Evolutionary conservation across 805 yeast genomes (phyloP).

Genomic region (Wickerhamiella alocasiicola): DNA sequence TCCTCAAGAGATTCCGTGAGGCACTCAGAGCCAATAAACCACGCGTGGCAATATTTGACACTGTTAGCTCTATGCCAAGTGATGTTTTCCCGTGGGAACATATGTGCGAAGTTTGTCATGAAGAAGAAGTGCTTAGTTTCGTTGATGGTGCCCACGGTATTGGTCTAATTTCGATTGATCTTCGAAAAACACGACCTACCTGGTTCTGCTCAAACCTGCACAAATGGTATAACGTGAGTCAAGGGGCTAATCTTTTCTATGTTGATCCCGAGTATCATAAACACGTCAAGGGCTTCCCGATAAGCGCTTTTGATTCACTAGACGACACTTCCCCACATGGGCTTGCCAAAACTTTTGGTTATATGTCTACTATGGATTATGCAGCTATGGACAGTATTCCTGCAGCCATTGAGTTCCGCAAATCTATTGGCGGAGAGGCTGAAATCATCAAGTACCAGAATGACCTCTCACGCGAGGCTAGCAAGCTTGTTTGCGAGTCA

Average conservation of each 20-base stretch:
- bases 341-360: conserved; percentile 35
- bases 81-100: conserved; percentile 43
- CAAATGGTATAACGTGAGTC: conserved; percentile 54
- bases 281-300: conserved; percentile 43
- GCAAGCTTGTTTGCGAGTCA: conserved; percentile 28
- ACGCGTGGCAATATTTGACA: conserved; percentile 39
- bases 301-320: conserved; percentile 32
- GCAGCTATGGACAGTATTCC: conserved; percentile 33
- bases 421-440: conserved; percentile 49
- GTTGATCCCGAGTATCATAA: conserved; percentile 41
- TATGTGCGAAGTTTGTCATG: conserved; percentile 35
- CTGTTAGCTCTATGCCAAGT: conserved; percentile 55
- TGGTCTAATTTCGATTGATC: conserved; percentile 31
- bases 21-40: conserved; percentile 25
- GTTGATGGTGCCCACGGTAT: conserved; percentile 66
- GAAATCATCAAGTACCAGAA: conserved; percentile 38
- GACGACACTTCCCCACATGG: conserved; percentile 24
- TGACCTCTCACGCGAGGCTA: conserved; percentile 35
- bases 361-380: conserved; percentile 39
- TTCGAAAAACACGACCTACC: conserved; percentile 36
- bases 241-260: conserved; percentile 47
- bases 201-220: conserved; percentile 52
- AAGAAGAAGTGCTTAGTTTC: conserved; percentile 38
- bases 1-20: conserved; percentile 27
- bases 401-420: conserved; percentile 44